These are phyloP conservation scores for Penicillium sclerotigenum DNA, from an alignment of 2,329 filamentous ascomycete genomes.

Conservation along the genomic window DNA sequence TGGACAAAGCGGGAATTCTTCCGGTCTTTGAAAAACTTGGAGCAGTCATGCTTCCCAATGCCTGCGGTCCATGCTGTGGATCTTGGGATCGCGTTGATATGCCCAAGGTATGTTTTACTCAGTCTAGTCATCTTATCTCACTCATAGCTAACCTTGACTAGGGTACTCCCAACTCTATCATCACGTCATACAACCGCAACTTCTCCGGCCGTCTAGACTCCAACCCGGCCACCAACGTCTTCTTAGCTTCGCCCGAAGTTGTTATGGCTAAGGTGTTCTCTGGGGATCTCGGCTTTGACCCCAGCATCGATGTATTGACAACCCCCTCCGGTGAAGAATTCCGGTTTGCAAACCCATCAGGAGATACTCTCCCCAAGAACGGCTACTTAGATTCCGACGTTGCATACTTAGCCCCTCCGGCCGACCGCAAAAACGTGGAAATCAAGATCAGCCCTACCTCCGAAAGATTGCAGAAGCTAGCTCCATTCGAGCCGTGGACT, in stretches of 20 bases:
- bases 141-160: slow-evolving; percentile 63
- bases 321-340: slow-evolving; percentile 95
- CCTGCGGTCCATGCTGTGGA: slow-evolving; percentile 58
- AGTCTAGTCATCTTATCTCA: too few relatives aligned
- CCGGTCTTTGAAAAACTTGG: slow-evolving; percentile 93
- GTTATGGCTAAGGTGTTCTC: slow-evolving; percentile 81
- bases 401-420: slow-evolving; percentile 89
- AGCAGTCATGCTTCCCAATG: slow-evolving; percentile 88
- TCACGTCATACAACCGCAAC: slow-evolving; percentile 99
- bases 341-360: slow-evolving; percentile 72
- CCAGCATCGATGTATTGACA: slow-evolving; percentile 82
- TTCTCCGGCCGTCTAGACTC: slow-evolving; percentile 96
- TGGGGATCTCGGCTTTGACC: slow-evolving; percentile 85
- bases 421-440: slow-evolving; percentile 50
- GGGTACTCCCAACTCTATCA: slow-evolving; percentile 88
- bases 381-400: slow-evolving; percentile 88
- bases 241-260: slow-evolving; percentile 83
- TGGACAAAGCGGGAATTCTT: slow-evolving; percentile 81
- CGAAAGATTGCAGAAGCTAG: slow-evolving; percentile 76
- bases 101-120: slow-evolving; percentile 60
- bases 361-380: slow-evolving; percentile 69
- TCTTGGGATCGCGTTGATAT: slow-evolving; percentile 94
- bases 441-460: slow-evolving; percentile 70
- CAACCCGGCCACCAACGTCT: slow-evolving; percentile 88
- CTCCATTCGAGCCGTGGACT: slow-evolving; percentile 82